phyloP scores from a whole-genome alignment of 805 yeast species.

The Kodamaea kakaduensis region DNA sequence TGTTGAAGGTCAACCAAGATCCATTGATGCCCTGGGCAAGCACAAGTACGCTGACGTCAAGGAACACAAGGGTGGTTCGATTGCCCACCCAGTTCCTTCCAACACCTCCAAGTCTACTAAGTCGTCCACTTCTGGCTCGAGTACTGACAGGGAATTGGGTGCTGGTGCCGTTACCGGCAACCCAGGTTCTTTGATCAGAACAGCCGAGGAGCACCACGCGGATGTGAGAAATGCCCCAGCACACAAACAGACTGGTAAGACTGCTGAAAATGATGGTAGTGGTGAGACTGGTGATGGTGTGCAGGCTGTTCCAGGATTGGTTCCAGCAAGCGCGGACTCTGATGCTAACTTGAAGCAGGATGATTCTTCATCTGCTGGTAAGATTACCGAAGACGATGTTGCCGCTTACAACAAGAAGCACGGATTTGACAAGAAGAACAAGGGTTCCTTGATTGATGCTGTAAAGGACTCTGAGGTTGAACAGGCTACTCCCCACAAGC shows the following conservation, averaged over 20 bases:
- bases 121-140: too few species aligned
- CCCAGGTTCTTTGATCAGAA: conserved; percentile 5
- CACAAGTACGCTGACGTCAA: background rate
- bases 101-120: conserved; percentile 1
- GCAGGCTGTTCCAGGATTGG: conserved; percentile 20
- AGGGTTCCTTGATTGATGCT: conserved; percentile 26
- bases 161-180: background rate
- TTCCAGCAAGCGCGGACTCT: conserved; percentile 6
- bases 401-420: conserved; percentile 27
- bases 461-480: conserved; percentile 18
- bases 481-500: conserved; percentile 15
- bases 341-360: conserved; percentile 3
- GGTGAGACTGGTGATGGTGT: conserved; percentile 11
- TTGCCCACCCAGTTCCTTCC: background rate
- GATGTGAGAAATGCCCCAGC: conserved; percentile 16
- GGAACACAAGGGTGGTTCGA: background rate
- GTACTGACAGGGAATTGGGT: background rate
- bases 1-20: conserved; percentile 1
- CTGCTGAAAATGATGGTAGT: background rate
- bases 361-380: background rate
- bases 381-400: conserved; percentile 21
- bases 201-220: conserved; percentile 16
- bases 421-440: conserved; percentile 17
- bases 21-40: too few species aligned
- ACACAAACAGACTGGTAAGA: conserved; percentile 6